Evolutionary conservation across 1,284 basidiomycete species (phyloP).

Genomic region (Cutaneotrichosporon sp.): DNA sequence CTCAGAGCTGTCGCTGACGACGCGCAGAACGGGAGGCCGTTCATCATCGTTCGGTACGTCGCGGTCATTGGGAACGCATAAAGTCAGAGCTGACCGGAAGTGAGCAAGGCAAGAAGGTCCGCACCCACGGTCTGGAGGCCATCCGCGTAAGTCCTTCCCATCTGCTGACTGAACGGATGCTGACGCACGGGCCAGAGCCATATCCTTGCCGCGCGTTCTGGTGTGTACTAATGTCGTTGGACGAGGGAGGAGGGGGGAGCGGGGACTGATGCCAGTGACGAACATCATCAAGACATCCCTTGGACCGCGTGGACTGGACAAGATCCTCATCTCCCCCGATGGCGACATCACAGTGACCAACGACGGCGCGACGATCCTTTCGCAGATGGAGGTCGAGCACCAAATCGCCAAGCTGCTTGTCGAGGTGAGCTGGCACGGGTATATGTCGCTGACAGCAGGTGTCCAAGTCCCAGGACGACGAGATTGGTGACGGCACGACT

Average conservation of each 20-base stretch:
- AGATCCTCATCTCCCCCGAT: slow-evolving; percentile 97
- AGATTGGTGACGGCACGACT: slow-evolving; percentile 98
- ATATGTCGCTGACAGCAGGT: slow-evolving; percentile 29
- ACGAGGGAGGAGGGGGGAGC: background rate
- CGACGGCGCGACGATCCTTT: slow-evolving; percentile 92
- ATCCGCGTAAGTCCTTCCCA: slow-evolving; percentile 67
- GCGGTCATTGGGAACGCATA: background rate
- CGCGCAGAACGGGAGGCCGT: slow-evolving; percentile 85
- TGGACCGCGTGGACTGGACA: slow-evolving; percentile 93
- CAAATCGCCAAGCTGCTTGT: slow-evolving; percentile 98
- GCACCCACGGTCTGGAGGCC: slow-evolving; percentile 88
- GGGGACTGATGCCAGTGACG: slow-evolving; percentile 58
- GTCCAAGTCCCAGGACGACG: slow-evolving; percentile 96
- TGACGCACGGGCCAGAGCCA: slow-evolving; percentile 60
- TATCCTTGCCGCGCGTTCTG: slow-evolving; percentile 76
- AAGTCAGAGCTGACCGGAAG: slow-evolving; percentile 47
- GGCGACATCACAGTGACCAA: slow-evolving; percentile 99
- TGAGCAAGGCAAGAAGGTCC: slow-evolving; percentile 91
- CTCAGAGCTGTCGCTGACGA: slow-evolving; percentile 5
- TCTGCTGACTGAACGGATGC: background rate
- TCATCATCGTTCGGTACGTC: slow-evolving; percentile 74
- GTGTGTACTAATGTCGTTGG: slow-evolving; percentile 19
- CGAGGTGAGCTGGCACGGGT: slow-evolving; percentile 55
- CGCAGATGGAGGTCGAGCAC: slow-evolving; percentile 97
- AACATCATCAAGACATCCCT: slow-evolving; percentile 94